Conservation (phyloP, 2,329 filamentous ascomycete species). For the Scytalidium sp. region DNA sequence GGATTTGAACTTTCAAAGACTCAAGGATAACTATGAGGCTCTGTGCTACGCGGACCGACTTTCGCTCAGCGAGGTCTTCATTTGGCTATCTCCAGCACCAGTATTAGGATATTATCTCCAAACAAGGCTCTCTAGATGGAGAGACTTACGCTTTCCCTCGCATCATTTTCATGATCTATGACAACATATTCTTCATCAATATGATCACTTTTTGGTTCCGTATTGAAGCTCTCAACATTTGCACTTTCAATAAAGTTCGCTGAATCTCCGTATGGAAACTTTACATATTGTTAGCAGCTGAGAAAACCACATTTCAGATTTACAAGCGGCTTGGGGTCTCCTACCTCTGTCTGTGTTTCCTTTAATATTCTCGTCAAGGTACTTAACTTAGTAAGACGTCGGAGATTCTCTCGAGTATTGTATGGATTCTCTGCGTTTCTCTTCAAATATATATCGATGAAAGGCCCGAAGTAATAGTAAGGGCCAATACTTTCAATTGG, state of each 20-base stretch:
- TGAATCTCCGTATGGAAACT: not conserved
- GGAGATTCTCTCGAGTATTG: not conserved
- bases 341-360: not conserved
- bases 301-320: no score
- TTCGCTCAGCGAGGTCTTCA: not conserved
- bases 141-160: not conserved
- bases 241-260: not conserved
- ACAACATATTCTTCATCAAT: not conserved
- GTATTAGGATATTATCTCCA: no score
- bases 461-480: constrained; percentile 29
- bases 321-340: no score
- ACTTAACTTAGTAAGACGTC: not conserved
- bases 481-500: constrained; percentile 27
- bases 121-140: no score
- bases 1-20: constrained; percentile 6
- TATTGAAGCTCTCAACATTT: not conserved
- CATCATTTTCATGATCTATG: not conserved
- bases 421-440: constrained; percentile 18
- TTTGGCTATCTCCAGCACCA: no score
- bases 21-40: constrained; percentile 9
- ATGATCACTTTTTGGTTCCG: not conserved
- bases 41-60: not conserved
- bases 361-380: not conserved
- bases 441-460: constrained; percentile 22
- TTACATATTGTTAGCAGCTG: no score